Evolutionary conservation across 2,329 filamentous ascomycete species (phyloP), one percentile per base, ranked within the genome.

Genomic region (Didymella pinodella): DNA sequence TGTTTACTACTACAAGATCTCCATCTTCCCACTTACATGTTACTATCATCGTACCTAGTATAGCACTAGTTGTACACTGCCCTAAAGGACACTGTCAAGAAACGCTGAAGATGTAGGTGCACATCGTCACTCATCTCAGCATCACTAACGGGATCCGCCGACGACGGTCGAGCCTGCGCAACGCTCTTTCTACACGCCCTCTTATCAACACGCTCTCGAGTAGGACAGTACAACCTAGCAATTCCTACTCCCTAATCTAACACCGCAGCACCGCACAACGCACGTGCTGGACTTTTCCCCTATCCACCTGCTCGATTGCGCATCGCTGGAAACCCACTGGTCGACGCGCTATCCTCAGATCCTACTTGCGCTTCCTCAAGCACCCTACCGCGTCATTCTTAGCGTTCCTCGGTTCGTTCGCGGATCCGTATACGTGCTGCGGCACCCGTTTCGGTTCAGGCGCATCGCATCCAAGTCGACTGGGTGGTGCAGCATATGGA

Each of bases 121-220:
- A 36, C 16, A 2, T 18, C n/a, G 8, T 20, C 18, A n/a, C 36
- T 40, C 36, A 10, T 8, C 16, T 20, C 7, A n/a, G 20, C n/a
- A 8, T 4, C n/a, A 20, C 38, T 25, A 20, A 41, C 38, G 7
- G 7, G 1, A 25, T 41, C 38, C 25, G 20, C 14, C 25, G 20
- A 41, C 20, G 11, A 25, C 14, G 38, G 20, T 18, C 18, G 25
- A 25, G 38, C 38, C 12, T 25, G 29, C 45, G 43, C 31, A 31
- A 44, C 18, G 31, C 18, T 58, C 49, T 49, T 45, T 53, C 55
- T 45, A 28, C 31, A 26, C 22, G 7, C 48, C 28, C 28, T 34
- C 44, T 18, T 34, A 29, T 28, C 29, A n/a, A 3, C 10, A 8
- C 6, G 4, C 5, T 26, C 25, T 26, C 29, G 2, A 49, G 16